phyloP scores from a whole-genome alignment of 139 green algal species.

The Auxenochlorella protothecoides region DNA sequence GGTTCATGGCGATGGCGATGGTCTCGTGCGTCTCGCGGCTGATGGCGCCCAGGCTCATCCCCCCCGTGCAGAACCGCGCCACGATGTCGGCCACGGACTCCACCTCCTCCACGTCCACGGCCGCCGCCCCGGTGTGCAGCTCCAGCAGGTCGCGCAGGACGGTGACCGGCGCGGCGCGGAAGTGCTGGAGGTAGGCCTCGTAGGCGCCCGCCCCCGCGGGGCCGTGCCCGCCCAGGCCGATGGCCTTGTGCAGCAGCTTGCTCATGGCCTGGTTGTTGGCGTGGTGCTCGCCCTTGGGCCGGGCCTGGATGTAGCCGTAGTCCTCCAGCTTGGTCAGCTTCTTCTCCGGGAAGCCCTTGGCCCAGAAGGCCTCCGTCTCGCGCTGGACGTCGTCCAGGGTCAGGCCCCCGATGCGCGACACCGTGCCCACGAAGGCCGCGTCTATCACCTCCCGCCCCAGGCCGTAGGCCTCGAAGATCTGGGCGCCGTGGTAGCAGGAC shows the following conservation, averaged over 20 bases:
- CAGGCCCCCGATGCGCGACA: constrained; percentile 94
- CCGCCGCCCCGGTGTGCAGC: constrained; percentile 40
- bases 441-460: constrained; percentile 86
- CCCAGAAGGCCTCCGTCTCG: constrained; percentile 84
- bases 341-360: constrained; percentile 86
- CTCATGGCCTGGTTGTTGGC: constrained; percentile 97
- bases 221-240: constrained; percentile 68
- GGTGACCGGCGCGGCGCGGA: constrained; percentile 53
- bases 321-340: constrained; percentile 92
- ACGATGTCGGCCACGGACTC: constrained; percentile 83
- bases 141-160: constrained; percentile 89
- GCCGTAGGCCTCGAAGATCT: constrained; percentile 99
- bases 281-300: constrained; percentile 88
- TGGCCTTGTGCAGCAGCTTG: constrained; percentile 98
- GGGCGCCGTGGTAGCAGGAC: constrained; percentile 82
- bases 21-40: constrained; percentile 93
- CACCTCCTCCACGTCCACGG: constrained; percentile 76
- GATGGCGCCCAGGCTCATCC: constrained; percentile 98
- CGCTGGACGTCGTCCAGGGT: constrained; percentile 80
- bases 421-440: constrained; percentile 61
- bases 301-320: constrained; percentile 90
- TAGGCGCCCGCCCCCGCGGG: constrained; percentile 48
- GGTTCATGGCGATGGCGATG: constrained; percentile 98
- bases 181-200: constrained; percentile 81
- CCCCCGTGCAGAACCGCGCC: constrained; percentile 94